A percentile compares a stretch with the other conserved stretches of the same genome.
These are phyloP conservation scores for Hemileia vastatrix DNA, from an alignment of 1,284 basidiomycete genomes.

Conservation along the genomic window DNA sequence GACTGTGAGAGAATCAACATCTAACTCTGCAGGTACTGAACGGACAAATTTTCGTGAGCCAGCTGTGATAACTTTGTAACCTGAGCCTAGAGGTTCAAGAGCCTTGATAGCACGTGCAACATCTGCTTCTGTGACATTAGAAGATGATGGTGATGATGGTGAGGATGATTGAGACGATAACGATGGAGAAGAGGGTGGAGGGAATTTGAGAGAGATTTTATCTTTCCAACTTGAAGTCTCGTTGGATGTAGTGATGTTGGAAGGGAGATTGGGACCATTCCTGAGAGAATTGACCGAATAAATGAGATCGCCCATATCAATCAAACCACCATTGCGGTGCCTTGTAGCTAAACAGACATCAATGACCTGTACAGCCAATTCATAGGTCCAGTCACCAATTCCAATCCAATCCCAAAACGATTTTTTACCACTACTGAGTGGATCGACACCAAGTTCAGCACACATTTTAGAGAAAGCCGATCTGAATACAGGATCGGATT, in stretches of 20 bases:
- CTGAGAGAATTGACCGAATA: slow-evolving; percentile 66
- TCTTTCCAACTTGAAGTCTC: not conserved
- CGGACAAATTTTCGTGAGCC: slow-evolving; percentile 49
- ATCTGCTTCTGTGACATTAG: slow-evolving; percentile 64
- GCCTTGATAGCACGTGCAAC: slow-evolving; percentile 75
- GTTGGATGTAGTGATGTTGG: not conserved
- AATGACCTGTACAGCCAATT: slow-evolving; percentile 91
- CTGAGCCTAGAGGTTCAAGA: slow-evolving; percentile 73
- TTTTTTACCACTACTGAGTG: slow-evolving; percentile 56
- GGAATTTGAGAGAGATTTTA: not conserved
- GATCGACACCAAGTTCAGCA: slow-evolving; percentile 85
- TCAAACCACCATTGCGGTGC: slow-evolving; percentile 78
- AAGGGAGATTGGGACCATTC: slow-evolving; percentile 47
- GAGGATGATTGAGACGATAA: not conserved
- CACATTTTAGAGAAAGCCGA: slow-evolving; percentile 96
- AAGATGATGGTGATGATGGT: slow-evolving; percentile 4
- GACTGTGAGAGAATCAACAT: slow-evolving; percentile 44
- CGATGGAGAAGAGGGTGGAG: not conserved
- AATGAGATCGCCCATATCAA: slow-evolving; percentile 76
- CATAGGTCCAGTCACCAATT: slow-evolving; percentile 83
- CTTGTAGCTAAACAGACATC: slow-evolving; percentile 87
- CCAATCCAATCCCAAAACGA: slow-evolving; percentile 84
- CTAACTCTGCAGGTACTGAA: slow-evolving; percentile 45
- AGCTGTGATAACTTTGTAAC: slow-evolving; percentile 71
- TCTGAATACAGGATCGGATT: slow-evolving; percentile 73